Conservation (phyloP, 2,329 filamentous ascomycete genomes). For the Zalaria obscura region DNA sequence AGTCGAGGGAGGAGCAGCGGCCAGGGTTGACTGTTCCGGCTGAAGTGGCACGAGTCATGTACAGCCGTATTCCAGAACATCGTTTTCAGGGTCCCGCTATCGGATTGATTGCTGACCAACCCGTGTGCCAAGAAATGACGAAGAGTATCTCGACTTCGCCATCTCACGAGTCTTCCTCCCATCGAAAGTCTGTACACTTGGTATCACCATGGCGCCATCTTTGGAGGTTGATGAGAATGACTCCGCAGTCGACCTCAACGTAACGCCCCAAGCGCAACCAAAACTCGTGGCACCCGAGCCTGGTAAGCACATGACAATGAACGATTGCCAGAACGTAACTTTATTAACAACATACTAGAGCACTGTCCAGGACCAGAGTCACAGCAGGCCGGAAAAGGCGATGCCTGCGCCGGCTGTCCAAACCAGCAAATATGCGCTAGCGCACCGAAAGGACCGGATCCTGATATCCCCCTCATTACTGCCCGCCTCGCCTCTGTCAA, state of each 20-base stretch:
- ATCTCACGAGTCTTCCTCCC: too few species aligned
- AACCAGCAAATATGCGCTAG: conserved; percentile 94
- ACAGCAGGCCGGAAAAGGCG: conserved; percentile 48
- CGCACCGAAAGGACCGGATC: conserved; percentile 87
- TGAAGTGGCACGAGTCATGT: too few species aligned
- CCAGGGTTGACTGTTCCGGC: too few species aligned
- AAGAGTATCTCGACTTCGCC: too few species aligned
- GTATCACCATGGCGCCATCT: conserved; percentile 47
- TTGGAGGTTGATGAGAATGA: conserved; percentile 48
- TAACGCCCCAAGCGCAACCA: conserved; percentile 64
- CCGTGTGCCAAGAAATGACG: too few species aligned
- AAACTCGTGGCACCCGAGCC: conserved; percentile 87
- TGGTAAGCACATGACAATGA: conserved; percentile 25
- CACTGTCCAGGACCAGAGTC: conserved; percentile 90
- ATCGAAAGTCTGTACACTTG: too few species aligned
- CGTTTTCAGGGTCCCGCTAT: too few species aligned
- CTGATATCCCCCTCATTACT: conserved; percentile 80
- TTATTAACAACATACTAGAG: conserved; percentile 32
- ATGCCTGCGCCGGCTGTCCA: conserved; percentile 87
- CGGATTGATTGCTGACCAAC: too few species aligned
- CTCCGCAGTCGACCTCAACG: conserved; percentile 52
- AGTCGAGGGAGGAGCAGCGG: too few species aligned
- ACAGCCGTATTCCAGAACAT: too few species aligned
- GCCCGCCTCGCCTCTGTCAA: conserved; percentile 65
- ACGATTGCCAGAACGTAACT: not conserved